Evolutionary conservation across 2,329 filamentous ascomycete species (phyloP).

Genomic region (Parastagonospora nodorum): DNA sequence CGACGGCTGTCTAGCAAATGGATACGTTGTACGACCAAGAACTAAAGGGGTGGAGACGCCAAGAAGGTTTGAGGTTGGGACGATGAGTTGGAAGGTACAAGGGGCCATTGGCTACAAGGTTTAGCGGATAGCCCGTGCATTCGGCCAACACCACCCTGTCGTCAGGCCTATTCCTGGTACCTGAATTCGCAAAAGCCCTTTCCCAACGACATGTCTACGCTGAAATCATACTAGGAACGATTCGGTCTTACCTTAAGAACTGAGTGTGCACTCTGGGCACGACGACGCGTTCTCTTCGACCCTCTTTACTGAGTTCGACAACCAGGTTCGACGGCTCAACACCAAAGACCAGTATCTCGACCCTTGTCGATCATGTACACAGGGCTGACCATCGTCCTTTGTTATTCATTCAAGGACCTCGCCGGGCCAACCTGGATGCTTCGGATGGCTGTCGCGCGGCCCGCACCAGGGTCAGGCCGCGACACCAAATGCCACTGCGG

Average conservation of each 20-base stretch:
- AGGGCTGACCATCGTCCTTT: not conserved
- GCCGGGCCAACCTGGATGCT: not conserved
- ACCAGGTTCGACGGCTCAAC: not conserved
- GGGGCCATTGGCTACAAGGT: slow-evolving; percentile 8
- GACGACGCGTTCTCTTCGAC: not conserved
- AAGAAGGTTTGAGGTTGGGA: slow-evolving; percentile 22
- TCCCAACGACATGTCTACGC: slow-evolving; percentile 5
- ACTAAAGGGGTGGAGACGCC: slow-evolving; percentile 11
- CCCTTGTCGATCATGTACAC: not conserved
- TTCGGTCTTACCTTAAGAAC: not conserved
- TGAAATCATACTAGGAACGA: not conserved
- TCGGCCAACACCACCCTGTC: not conserved
- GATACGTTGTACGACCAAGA: slow-evolving; percentile 3
- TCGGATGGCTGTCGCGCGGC: not conserved
- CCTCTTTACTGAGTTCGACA: not conserved
- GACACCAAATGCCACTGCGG: not conserved
- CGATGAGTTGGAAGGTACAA: slow-evolving; percentile 2
- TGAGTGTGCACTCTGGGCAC: not conserved
- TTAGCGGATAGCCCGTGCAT: not conserved
- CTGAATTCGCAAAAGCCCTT: not conserved
- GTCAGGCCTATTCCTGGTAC: slow-evolving; percentile 3
- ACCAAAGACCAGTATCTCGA: not conserved
- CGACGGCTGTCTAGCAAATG: slow-evolving; percentile 13
- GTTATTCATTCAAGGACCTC: not conserved
- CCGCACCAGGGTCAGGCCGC: not conserved